Evolutionary conservation across 2,329 filamentous ascomycete genomes (phyloP), one percentile per base, ranked within the genome.

Genomic region (Coleophoma cylindrospora): DNA sequence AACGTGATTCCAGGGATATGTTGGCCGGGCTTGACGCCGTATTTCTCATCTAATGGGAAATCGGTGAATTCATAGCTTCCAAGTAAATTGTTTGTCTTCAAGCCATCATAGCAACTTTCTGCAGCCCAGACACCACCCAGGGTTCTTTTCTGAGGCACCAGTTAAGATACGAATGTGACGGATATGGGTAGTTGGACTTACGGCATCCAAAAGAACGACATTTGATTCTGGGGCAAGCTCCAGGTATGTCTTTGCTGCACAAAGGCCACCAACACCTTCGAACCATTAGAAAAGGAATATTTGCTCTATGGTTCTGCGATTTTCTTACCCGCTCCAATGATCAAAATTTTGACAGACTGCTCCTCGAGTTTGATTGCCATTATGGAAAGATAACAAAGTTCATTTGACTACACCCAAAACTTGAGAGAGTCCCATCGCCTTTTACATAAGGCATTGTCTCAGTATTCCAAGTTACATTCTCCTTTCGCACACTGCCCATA

Each of bases 51-150:
- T 52, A 76, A 72, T 81, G 84, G 83, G 53, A 86, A 88, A 58
- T 88, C 87, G 0, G 81, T 81, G 59, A 79, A 90, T 64, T 91
- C 84, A 57, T 83, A 88, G 0, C 80, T 86, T 2, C 86, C 86
- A 13, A 83, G 65, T 63, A 87, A 76, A 60, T 89, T 90, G 66
- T 91, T 91, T 47, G 79, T 82, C 58, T 82, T 86, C 45, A 91
- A 73, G 2, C 80, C 81, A 0, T 81, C 77, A 62, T 89, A 85
- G 1, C 88, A 66, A 1, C 85, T 76, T 40, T 85, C 71, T 51
- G 79, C 71, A 15, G 81, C 78, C 87, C 86, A 90, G 12, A 83
- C 81, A 4, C 87, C 86, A 1, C 87, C 87, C 4, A 83, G 59
- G 0, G 77, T 76, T 10, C 7, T 27, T 27, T 27, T 27, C 27